Evolutionary conservation across 176 grass and related monocot species (phyloP), one percentile per base, ranked within the genome.

Genomic region (Urochloa ruziziensis): DNA sequence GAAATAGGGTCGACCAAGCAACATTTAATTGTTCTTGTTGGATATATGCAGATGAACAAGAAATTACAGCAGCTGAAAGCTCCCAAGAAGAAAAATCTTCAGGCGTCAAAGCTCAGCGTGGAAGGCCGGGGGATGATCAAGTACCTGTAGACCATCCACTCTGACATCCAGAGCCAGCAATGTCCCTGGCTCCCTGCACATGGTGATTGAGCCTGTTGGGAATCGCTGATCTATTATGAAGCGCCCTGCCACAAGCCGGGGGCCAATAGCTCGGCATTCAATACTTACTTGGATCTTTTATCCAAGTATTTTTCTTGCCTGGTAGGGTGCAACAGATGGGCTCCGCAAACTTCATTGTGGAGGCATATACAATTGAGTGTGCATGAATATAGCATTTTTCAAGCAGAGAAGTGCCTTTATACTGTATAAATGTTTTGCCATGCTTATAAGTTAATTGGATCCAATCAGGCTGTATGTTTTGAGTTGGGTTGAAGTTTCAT

Each of bases 51-150:
- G 96, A 96, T 98, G 91, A 91, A 94, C 78, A 99, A 94, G 87
- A 99, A 96, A 83, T 28, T 99, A 70, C 93, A 92, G 83, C 89
- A 94, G 87, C 81, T 99, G 52, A 94, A 96, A 82, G 87, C 91
- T 19, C 93, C 91, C 21, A 99, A 99, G 83, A 96, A 96, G 91
- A 96, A 94, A 80, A 91, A 90, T 8, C 96, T 99, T 19, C 96
- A 99, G 83, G 96, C 96, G 5, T 99, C 91, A 33, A 99, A 99
- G 71, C 73, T 96, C 27, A 99, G 96, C n/a, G 93, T 92, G 10
- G 93, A 96, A 83, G 96, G 96, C 15, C 96, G 96, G 44, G 93
- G 96, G 32, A 94, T 96, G 91, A 70, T 99, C 32, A 99, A 96
- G 78, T 99, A 99, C 83, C 24, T 98, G 70, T 98, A 87, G 86